Evolutionary conservation across 1,284 basidiomycete species (phyloP).

Genomic region (Cystobasidium pallidum): DNA sequence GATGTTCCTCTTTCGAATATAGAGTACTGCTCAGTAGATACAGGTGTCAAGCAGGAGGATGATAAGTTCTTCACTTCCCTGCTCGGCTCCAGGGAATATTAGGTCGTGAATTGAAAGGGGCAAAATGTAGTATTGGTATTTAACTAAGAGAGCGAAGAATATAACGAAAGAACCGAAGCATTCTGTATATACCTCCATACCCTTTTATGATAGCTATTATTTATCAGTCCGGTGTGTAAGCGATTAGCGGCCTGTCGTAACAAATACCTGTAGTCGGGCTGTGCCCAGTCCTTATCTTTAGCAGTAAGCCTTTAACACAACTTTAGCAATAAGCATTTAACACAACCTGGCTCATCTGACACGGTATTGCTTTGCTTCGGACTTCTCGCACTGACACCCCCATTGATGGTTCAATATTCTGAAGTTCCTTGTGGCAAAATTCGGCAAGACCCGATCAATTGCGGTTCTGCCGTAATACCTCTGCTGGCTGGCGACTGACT

Average conservation of each 20-base stretch:
- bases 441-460: neutral
- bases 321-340: too few relatives aligned
- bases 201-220: neutral
- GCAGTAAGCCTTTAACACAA: neutral
- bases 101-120: neutral
- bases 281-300: conserved; percentile 11
- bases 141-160: too few relatives aligned
- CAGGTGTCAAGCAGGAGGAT: conserved; percentile 25
- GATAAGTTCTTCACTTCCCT: conserved; percentile 40
- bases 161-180: neutral
- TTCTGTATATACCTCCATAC: conserved; percentile 20
- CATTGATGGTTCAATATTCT: neutral
- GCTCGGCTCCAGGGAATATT: conserved; percentile 37
- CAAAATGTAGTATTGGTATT: too few relatives aligned
- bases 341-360: neutral
- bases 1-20: conserved; percentile 25
- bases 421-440: neutral
- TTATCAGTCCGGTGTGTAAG: neutral
- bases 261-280: conserved; percentile 6
- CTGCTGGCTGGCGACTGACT: neutral
- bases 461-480: neutral
- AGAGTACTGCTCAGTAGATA: neutral
- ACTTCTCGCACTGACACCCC: neutral
- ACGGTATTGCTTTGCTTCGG: neutral
- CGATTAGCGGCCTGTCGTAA: conserved; percentile 1